Conservation (phyloP, 2,329 filamentous ascomycete species). For the Aspergillus fischeri region DNA sequence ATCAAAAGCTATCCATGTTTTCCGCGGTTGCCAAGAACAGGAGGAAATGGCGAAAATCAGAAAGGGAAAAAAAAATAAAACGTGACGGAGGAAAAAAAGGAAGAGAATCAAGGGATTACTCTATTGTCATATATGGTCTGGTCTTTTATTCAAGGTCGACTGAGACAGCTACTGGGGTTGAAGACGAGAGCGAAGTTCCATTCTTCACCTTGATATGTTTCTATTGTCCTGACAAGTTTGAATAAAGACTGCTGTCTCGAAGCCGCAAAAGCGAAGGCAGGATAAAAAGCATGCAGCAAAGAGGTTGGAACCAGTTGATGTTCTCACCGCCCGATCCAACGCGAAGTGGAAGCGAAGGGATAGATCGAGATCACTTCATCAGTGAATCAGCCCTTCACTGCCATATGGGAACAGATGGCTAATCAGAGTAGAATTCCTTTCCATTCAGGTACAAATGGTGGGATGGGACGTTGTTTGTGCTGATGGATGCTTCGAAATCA, state of each 20-base stretch:
- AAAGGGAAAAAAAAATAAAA: slow-evolving; percentile 2
- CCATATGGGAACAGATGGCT: not conserved
- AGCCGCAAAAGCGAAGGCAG: not conserved
- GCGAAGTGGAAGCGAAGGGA: not conserved
- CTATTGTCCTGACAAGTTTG: not conserved
- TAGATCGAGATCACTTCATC: not conserved
- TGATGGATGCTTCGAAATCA: not conserved
- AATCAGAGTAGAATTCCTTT: not conserved
- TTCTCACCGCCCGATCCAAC: not conserved
- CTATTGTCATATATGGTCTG: not conserved
- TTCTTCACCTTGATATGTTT: not conserved
- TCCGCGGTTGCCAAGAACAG: slow-evolving; percentile 17
- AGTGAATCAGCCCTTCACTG: not conserved
- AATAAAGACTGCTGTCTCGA: not conserved
- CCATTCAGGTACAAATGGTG: not conserved
- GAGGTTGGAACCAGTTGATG: not conserved
- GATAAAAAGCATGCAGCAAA: not conserved
- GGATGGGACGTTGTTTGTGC: not conserved
- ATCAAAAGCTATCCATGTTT: slow-evolving; percentile 12
- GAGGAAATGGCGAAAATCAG: slow-evolving; percentile 3
- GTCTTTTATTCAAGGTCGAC: not conserved
- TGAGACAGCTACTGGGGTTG: not conserved
- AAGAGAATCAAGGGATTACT: slow-evolving; percentile 7
- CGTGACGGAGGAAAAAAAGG: not conserved
- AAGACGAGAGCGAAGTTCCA: not conserved